phyloP scores from a whole-genome alignment of 257 asterid genomes.

The Solanum tarapatanum region DNA sequence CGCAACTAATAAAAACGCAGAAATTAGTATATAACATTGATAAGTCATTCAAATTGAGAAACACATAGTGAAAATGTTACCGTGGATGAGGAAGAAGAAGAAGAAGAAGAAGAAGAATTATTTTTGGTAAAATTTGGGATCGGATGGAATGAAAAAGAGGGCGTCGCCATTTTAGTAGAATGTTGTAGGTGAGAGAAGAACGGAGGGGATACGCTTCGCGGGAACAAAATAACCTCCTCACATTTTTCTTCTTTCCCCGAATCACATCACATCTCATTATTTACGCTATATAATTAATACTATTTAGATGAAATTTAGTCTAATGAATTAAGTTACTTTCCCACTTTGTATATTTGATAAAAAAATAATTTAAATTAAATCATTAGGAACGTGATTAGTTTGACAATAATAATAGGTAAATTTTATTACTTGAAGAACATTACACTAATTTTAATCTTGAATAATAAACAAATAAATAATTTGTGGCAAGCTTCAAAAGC shows the following conservation, averaged over 20 bases:
- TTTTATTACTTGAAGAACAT: too few species aligned
- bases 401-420: too few species aligned
- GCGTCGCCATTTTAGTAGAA: constrained; percentile 13
- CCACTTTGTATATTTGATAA: too few species aligned
- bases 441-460: too few species aligned
- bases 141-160: constrained; percentile 33
- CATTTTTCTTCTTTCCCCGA: neutral
- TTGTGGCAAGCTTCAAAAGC: too few species aligned
- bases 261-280: neutral
- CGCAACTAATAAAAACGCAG: neutral
- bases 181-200: constrained; percentile 5
- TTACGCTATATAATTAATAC: too few species aligned
- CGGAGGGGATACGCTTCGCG: constrained; percentile 17
- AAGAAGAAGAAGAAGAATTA: neutral
- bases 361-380: too few species aligned
- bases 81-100: neutral
- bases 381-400: too few species aligned
- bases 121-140: neutral
- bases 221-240: constrained; percentile 34
- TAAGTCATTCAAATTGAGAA: neutral
- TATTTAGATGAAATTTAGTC: too few species aligned
- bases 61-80: neutral
- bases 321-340: too few species aligned
- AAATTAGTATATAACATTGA: neutral
- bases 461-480: too few species aligned